These are phyloP conservation scores for Metschnikowia gelsemii DNA, from an alignment of 805 yeast genomes.

Conservation along the genomic window DNA sequence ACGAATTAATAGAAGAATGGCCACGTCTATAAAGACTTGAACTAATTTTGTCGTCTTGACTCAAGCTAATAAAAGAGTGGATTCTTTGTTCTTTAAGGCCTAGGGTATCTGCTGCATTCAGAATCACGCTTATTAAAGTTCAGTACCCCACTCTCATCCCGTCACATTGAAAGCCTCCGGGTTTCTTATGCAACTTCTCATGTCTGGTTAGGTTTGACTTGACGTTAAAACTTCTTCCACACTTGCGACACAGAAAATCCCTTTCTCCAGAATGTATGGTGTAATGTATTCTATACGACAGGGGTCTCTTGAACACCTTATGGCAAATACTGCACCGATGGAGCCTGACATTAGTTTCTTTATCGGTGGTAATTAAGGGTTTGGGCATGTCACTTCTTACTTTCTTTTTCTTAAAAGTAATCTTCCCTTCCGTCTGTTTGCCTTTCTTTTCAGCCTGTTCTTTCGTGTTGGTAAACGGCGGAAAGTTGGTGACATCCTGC, in stretches of 20 bases:
- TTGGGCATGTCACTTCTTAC: background rate
- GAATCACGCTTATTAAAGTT: too few relatives aligned
- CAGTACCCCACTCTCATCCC: background rate
- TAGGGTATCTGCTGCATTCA: too few relatives aligned
- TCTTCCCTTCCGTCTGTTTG: too few relatives aligned
- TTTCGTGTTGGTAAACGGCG: background rate
- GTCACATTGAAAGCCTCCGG: background rate
- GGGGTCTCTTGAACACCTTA: conserved; percentile 78
- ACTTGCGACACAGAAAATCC: conserved; percentile 42
- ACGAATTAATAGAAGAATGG: too few relatives aligned
- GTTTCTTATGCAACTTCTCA: conserved; percentile 53
- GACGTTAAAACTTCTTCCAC: conserved; percentile 70
- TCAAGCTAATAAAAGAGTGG: too few relatives aligned
- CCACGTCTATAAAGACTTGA: too few relatives aligned
- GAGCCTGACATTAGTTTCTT: conserved; percentile 1
- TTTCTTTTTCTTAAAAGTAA: too few relatives aligned
- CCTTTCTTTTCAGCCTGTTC: background rate
- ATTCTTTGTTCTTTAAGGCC: too few relatives aligned
- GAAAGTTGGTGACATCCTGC: conserved; percentile 5
- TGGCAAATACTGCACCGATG: conserved; percentile 53
- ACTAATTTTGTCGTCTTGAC: too few relatives aligned
- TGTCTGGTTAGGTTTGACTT: conserved; percentile 83
- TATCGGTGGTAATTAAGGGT: conserved; percentile 2
- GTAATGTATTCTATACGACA: conserved; percentile 75
- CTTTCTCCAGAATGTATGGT: conserved; percentile 61